Evolutionary conservation across 345 rosid genomes (phyloP).

Genomic region (Turnera subulata): DNA sequence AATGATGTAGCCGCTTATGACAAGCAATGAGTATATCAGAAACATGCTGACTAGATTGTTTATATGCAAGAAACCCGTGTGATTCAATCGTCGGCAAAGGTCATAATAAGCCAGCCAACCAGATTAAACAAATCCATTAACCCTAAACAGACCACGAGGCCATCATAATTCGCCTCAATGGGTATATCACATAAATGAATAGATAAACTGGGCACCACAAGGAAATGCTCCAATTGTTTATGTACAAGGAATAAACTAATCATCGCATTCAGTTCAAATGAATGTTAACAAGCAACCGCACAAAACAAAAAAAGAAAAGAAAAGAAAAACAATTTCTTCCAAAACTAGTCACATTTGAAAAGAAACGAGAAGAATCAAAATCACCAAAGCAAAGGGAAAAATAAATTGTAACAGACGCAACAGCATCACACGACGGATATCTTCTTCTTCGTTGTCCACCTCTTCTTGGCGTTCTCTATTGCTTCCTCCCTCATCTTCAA

Average conservation of each 20-base stretch:
- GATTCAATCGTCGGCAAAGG: too few relatives aligned
- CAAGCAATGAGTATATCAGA: neutral
- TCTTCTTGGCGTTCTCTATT: slow-evolving; percentile 49
- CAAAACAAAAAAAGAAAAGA: neutral
- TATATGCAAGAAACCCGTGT: too few relatives aligned
- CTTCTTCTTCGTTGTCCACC: slow-evolving; percentile 55
- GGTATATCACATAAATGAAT: too few relatives aligned
- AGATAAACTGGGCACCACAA: neutral
- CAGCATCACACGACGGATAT: slow-evolving; percentile 20
- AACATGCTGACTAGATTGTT: neutral
- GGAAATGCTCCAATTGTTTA: neutral
- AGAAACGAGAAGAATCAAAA: too few relatives aligned
- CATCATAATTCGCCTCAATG: too few relatives aligned
- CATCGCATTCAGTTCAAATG: neutral
- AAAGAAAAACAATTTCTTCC: too few relatives aligned
- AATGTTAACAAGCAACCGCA: slow-evolving; percentile 4
- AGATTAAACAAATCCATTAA: too few relatives aligned
- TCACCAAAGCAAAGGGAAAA: neutral
- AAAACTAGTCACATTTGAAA: too few relatives aligned
- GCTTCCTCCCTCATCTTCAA: slow-evolving; percentile 64
- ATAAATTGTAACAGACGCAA: neutral
- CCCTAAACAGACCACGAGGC: too few relatives aligned
- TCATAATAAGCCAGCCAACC: too few relatives aligned
- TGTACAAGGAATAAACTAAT: neutral
- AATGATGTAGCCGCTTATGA: neutral